phyloP scores from a whole-genome alignment of 768 basidiomycete genomes.

The Sutorius australiensis region DNA sequence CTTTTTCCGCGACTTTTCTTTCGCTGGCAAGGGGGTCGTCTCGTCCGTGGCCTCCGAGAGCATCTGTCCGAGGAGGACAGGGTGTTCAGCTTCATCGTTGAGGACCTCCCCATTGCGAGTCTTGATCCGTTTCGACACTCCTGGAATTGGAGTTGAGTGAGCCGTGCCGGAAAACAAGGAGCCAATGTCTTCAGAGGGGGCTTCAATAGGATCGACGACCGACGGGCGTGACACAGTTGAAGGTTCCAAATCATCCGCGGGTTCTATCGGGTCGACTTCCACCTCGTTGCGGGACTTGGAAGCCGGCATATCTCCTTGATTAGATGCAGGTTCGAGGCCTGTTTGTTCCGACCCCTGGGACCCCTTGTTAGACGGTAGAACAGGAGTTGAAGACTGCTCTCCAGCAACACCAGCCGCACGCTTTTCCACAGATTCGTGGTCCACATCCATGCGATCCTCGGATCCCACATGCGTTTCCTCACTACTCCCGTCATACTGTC shows the following conservation, averaged over 20 bases:
- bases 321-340: conserved; percentile 15
- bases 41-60: conserved; percentile 17
- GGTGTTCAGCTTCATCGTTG: conserved; percentile 21
- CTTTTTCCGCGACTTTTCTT: conserved; percentile 16
- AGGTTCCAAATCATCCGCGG: conserved; percentile 35
- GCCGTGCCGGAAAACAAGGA: neutral
- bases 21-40: conserved; percentile 20
- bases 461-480: conserved; percentile 23
- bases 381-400: neutral
- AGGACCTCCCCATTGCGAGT: conserved; percentile 35
- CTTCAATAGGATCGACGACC: conserved; percentile 32
- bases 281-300: neutral
- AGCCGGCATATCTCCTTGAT: neutral
- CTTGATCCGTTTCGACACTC: conserved; percentile 42
- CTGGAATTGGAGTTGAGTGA: conserved; percentile 28
- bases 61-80: conserved; percentile 22
- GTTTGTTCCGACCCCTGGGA: conserved; percentile 2
- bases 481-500: conserved; percentile 6
- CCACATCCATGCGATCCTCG: conserved; percentile 16
- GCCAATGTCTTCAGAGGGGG: conserved; percentile 3
- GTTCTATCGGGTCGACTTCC: conserved; percentile 42
- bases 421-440: conserved; percentile 6
- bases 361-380: neutral
- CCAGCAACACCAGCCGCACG: neutral
- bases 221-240: conserved; percentile 3